These are phyloP conservation scores for Rhodomyrtus psidioides DNA, from an alignment of 441 rosid species.

Conservation along the genomic window DNA sequence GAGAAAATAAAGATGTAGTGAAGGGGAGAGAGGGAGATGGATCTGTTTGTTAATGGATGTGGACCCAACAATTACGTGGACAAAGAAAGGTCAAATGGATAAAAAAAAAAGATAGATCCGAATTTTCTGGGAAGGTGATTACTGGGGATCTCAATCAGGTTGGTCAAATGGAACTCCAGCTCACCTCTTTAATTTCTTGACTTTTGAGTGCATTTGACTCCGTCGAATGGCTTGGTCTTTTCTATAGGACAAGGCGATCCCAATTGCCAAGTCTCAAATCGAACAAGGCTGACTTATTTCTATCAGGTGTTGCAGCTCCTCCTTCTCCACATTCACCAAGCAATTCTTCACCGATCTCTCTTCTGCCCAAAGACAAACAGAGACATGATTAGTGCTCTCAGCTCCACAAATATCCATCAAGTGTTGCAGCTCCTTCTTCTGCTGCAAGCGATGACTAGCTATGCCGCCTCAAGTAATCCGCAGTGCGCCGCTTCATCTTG, in stretches of 20 bases:
- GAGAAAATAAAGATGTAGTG: neutral
- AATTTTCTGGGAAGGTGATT: neutral
- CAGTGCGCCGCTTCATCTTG: accelerated
- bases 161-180: neutral
- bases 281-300: neutral
- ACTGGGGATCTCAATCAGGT: neutral
- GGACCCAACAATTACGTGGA: neutral
- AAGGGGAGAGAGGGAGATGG: neutral
- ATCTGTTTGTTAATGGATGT: neutral
- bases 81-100: neutral
- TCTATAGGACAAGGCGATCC: neutral
- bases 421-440: neutral
- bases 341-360: neutral
- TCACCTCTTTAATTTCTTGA: neutral
- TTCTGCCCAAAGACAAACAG: neutral
- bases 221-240: neutral
- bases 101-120: accelerated
- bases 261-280: neutral
- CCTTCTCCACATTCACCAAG: neutral
- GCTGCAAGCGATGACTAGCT: neutral
- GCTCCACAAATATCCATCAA: neutral
- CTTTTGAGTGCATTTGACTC: neutral
- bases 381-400: neutral
- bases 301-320: neutral
- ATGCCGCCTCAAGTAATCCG: accelerated